phyloP scores from a whole-genome alignment of 352 stramenopile genomes.

The Blastocystis sp. region DNA sequence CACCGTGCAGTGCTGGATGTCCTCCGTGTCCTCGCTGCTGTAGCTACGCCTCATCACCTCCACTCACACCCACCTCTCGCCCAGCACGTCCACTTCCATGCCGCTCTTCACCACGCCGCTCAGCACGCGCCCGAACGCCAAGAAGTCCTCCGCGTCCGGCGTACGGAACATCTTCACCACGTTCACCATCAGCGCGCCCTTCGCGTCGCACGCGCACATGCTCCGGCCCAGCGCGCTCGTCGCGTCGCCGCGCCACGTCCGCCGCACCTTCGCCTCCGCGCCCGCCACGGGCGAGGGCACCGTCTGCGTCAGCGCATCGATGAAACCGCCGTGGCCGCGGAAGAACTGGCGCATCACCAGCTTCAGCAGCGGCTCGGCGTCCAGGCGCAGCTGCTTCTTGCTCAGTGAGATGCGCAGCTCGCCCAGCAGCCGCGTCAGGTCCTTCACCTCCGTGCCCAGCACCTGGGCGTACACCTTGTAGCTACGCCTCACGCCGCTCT shows the following conservation, averaged over 20 bases:
- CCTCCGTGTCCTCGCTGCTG: conserved; percentile 90
- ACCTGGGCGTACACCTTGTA: conserved; percentile 97
- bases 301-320: conserved; percentile 74
- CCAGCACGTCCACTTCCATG: conserved; percentile 79
- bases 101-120: conserved; percentile 86
- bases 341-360: conserved; percentile 86
- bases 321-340: conserved; percentile 72
- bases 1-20: conserved; percentile 88
- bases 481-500: background rate
- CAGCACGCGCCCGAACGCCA: conserved; percentile 91
- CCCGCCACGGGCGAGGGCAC: conserved; percentile 86
- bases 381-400: conserved; percentile 88
- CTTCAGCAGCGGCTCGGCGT: conserved; percentile 88
- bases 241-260: conserved; percentile 86
- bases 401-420: conserved; percentile 86
- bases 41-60: conserved; percentile 75
- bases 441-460: conserved; percentile 86
- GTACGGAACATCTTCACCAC: conserved; percentile 93
- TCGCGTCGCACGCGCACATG: conserved; percentile 86
- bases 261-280: conserved; percentile 82
- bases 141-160: conserved; percentile 89
- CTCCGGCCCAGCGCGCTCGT: conserved; percentile 76
- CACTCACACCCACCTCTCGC: conserved; percentile 75
- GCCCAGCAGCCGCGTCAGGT: conserved; percentile 82
- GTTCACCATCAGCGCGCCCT: conserved; percentile 92